A percentile compares a stretch with the other conserved stretches of the same genome.
Evolutionary conservation across 225 moss, liverwort and hornwort genomes (phyloP).

Genomic region (Takakia lepidozioides): DNA sequence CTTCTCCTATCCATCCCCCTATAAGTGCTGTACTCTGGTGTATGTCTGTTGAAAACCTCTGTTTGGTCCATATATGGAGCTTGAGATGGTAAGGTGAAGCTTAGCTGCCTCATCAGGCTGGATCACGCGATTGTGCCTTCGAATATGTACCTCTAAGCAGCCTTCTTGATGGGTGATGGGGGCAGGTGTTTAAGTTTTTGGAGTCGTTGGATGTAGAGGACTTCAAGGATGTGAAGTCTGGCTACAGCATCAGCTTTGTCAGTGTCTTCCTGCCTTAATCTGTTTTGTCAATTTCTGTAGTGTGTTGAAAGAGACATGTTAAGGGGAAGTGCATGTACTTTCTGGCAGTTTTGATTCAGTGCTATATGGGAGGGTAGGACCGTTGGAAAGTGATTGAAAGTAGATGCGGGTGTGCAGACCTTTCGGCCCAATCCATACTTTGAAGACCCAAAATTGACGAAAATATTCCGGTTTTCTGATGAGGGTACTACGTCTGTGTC

Average conservation of each 20-base stretch:
- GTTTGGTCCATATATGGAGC: background rate
- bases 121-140: too few species aligned
- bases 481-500: constrained; percentile 91
- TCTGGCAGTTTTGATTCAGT: too few species aligned
- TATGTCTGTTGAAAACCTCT: too few species aligned
- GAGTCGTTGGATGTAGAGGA: constrained; percentile 95
- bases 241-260: constrained; percentile 94
- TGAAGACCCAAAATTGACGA: constrained; percentile 68
- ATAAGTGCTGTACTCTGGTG: background rate
- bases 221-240: constrained; percentile 98
- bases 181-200: constrained; percentile 91
- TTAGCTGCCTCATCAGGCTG: background rate
- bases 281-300: too few species aligned
- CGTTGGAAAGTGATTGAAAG: too few species aligned
- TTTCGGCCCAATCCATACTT: constrained; percentile 86
- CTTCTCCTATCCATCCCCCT: background rate
- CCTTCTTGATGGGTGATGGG: constrained; percentile 4
- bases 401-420: constrained; percentile 47
- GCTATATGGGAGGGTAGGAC: too few species aligned
- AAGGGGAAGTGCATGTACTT: too few species aligned
- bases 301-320: too few species aligned
- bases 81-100: background rate
- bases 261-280: constrained; percentile 27
- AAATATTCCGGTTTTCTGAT: constrained; percentile 91
- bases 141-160: too few species aligned